These are phyloP conservation scores for Capillidium heterosporum DNA, from an alignment of 371 early-diverging fungal species.

Conservation along the genomic window DNA sequence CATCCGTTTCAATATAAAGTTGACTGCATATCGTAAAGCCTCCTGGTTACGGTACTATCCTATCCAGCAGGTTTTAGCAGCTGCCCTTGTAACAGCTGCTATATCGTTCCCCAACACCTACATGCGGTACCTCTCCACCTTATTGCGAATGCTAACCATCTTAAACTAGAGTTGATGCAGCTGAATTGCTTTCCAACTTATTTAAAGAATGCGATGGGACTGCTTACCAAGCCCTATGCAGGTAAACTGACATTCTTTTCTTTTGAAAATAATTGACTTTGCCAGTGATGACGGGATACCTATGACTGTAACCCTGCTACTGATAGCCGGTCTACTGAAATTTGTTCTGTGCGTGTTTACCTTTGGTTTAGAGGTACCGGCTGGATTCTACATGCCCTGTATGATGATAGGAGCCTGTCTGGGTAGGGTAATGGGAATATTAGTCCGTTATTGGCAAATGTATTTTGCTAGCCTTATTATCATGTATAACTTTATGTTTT, in stretches of 20 bases:
- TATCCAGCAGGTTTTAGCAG: conserved; percentile 45
- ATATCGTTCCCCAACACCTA: conserved; percentile 65
- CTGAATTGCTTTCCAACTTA: conserved; percentile 41
- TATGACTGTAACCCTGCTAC: conserved; percentile 18
- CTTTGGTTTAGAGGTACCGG: conserved; percentile 62
- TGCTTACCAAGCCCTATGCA: conserved; percentile 20
- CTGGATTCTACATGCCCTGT: conserved; percentile 57
- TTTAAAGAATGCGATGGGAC: conserved; percentile 44
- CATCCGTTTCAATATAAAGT: conserved; percentile 51
- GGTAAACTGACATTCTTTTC: conserved; percentile 10
- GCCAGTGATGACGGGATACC: conserved; percentile 9
- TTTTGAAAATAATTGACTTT: conserved; percentile 7
- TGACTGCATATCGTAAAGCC: conserved; percentile 46
- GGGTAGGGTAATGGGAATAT: conserved; percentile 57
- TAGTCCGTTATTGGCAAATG: conserved; percentile 37
- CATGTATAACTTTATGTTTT: neutral
- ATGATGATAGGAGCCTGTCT: conserved; percentile 64
- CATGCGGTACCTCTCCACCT: conserved; percentile 24
- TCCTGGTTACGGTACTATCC: conserved; percentile 38
- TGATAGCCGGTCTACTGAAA: conserved; percentile 44
- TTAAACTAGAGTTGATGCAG: conserved; percentile 25
- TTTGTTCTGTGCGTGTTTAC: conserved; percentile 49
- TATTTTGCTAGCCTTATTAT: neutral
- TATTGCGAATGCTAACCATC: neutral
- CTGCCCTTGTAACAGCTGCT: conserved; percentile 53